These are phyloP conservation scores for Euryodendron excelsum DNA, from an alignment of 148 eudicot genomes.

Conservation along the genomic window DNA sequence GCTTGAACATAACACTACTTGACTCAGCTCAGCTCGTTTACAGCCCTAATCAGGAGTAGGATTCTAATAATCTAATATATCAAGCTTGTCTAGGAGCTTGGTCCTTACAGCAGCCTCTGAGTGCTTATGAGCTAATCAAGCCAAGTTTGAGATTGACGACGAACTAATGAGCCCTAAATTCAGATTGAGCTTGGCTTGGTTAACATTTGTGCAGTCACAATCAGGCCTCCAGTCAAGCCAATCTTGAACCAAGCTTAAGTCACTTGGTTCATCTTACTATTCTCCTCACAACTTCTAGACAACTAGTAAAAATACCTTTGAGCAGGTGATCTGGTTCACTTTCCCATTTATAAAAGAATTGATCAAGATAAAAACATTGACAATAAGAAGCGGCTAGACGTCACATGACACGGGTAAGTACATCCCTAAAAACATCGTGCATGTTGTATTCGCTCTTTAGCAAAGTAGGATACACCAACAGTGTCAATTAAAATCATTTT, in stretches of 20 bases:
- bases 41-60: too few species aligned
- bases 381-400: background rate
- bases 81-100: background rate
- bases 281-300: background rate
- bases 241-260: background rate
- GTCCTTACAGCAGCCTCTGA: background rate
- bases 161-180: background rate
- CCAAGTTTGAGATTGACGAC: background rate
- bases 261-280: background rate
- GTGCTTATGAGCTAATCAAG: constrained; percentile 6
- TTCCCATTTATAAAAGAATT: background rate
- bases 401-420: background rate
- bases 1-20: too few species aligned
- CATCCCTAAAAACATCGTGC: background rate
- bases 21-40: too few species aligned
- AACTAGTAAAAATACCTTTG: background rate
- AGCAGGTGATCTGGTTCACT: background rate
- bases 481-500: background rate
- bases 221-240: background rate
- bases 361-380: background rate
- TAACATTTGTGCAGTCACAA: background rate
- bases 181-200: constrained; percentile 7
- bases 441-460: background rate
- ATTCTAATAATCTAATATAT: background rate
- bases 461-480: constrained; percentile 1